A percentile compares a stretch with the other conserved stretches of the same genome.
Conservation (phyloP, 2,329 filamentous ascomycete species). For the Scytalidium lignicola region DNA sequence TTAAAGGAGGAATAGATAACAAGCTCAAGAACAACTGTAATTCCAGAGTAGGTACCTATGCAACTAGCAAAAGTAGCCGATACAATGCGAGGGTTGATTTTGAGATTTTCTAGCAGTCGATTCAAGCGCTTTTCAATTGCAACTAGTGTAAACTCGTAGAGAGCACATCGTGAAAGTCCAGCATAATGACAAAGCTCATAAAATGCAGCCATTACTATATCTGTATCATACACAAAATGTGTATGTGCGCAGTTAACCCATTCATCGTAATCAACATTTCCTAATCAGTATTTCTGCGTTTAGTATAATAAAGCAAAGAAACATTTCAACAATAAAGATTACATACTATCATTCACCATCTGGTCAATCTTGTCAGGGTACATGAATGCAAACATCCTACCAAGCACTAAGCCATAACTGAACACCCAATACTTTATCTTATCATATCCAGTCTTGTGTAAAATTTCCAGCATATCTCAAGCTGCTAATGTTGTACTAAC, state of each 20-base stretch:
- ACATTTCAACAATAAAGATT: neutral
- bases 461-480: slow-evolving; percentile 30
- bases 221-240: slow-evolving; percentile 34
- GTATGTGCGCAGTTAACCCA: slow-evolving; percentile 29
- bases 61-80: neutral
- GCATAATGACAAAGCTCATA: slow-evolving; percentile 22
- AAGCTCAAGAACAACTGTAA: slow-evolving; percentile 15
- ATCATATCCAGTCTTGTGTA: slow-evolving; percentile 21
- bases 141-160: slow-evolving; percentile 16
- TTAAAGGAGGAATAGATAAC: slow-evolving; percentile 24
- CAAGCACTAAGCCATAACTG: slow-evolving; percentile 42
- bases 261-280: slow-evolving; percentile 21
- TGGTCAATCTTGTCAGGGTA: slow-evolving; percentile 36
- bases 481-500: slow-evolving; percentile 25
- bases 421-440: slow-evolving; percentile 45
- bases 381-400: slow-evolving; percentile 39
- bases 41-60: slow-evolving; percentile 22
- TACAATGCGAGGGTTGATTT: slow-evolving; percentile 24
- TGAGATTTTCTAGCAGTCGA: slow-evolving; percentile 36
- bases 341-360: slow-evolving; percentile 28
- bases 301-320: neutral
- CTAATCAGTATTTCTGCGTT: slow-evolving; percentile 1
- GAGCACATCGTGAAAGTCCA: slow-evolving; percentile 27
- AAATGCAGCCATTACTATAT: slow-evolving; percentile 23
- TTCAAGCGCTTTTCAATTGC: slow-evolving; percentile 19